These are phyloP conservation scores for Candida qinlingensis DNA, from an alignment of 805 yeast species.

Conservation along the genomic window DNA sequence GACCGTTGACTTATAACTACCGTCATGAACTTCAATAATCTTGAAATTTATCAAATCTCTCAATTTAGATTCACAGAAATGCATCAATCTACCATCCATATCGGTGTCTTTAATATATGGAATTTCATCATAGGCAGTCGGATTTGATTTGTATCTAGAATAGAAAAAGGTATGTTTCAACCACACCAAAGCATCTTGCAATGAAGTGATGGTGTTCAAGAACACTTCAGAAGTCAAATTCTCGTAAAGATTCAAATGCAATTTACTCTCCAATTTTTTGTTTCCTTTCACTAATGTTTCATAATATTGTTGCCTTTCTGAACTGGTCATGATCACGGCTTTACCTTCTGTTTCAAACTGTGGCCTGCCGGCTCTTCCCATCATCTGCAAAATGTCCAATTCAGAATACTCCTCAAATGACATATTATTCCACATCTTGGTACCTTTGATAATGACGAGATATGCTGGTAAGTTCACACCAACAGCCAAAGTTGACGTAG, in stretches of 20 bases:
- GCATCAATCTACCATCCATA: constrained; percentile 28
- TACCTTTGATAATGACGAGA: constrained; percentile 56
- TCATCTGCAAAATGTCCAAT: constrained; percentile 54
- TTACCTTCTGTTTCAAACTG: constrained; percentile 45
- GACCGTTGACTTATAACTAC: constrained; percentile 28
- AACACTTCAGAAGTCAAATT: constrained; percentile 40
- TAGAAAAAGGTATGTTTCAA: constrained; percentile 45
- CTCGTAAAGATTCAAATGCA: constrained; percentile 35
- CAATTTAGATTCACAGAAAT: constrained; percentile 31
- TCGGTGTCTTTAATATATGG: constrained; percentile 17
- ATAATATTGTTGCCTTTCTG: constrained; percentile 30
- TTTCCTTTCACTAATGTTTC: constrained; percentile 37
- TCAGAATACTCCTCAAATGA: constrained; percentile 48
- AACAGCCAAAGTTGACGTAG: constrained; percentile 56
- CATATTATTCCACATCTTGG: constrained; percentile 50
- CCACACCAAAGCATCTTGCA: constrained; percentile 40
- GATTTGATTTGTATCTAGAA: constrained; percentile 36
- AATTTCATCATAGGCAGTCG: constrained; percentile 34
- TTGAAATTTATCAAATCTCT: constrained; percentile 27
- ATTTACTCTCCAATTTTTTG: constrained; percentile 42
- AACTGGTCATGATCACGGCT: constrained; percentile 44
- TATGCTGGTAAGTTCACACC: constrained; percentile 62
- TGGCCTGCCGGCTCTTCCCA: constrained; percentile 63
- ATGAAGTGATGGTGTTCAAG: constrained; percentile 33
- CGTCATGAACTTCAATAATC: constrained; percentile 24